These are phyloP conservation scores for Chytriomyces confervae DNA, from an alignment of 192 early-diverging fungal species.

Conservation along the genomic window DNA sequence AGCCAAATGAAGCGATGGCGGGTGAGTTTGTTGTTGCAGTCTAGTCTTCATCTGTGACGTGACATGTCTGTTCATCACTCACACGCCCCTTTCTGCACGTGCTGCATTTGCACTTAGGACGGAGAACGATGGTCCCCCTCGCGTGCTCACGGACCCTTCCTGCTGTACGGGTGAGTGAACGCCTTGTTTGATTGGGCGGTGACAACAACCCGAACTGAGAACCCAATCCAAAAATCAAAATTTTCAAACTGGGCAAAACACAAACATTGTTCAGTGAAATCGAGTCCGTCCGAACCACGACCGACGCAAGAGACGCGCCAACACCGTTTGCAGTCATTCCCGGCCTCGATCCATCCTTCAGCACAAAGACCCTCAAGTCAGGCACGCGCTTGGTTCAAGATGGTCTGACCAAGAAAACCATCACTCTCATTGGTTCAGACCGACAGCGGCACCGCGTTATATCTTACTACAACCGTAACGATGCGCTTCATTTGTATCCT, in stretches of 20 bases:
- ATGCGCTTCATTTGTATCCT: background rate
- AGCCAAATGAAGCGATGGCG: conserved; percentile 14
- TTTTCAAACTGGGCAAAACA: background rate
- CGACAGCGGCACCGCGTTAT: background rate
- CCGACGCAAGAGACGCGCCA: background rate
- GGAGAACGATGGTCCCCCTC: conserved; percentile 5
- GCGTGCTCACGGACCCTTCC: conserved; percentile 11
- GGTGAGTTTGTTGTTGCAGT: background rate
- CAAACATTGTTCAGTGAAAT: background rate
- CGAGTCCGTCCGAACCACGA: background rate
- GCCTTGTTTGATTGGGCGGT: too few species aligned
- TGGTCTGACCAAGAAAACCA: background rate
- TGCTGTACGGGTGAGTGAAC: conserved; percentile 4
- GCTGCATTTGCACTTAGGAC: too few species aligned
- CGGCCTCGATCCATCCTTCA: conserved; percentile 1
- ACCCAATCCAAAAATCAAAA: background rate
- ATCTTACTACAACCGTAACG: background rate
- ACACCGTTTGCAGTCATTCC: background rate
- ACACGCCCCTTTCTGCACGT: too few species aligned
- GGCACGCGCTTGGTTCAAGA: background rate
- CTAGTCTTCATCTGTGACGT: background rate
- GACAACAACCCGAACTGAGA: too few species aligned
- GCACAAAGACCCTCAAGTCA: conserved; percentile 1
- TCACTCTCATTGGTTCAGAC: background rate
- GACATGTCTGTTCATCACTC: background rate